Percentiles rank a stretch among this genome's conserved stretches.
Evolutionary conservation across 768 basidiomycete genomes (phyloP).

Genomic region (Termitomyces sp.): DNA sequence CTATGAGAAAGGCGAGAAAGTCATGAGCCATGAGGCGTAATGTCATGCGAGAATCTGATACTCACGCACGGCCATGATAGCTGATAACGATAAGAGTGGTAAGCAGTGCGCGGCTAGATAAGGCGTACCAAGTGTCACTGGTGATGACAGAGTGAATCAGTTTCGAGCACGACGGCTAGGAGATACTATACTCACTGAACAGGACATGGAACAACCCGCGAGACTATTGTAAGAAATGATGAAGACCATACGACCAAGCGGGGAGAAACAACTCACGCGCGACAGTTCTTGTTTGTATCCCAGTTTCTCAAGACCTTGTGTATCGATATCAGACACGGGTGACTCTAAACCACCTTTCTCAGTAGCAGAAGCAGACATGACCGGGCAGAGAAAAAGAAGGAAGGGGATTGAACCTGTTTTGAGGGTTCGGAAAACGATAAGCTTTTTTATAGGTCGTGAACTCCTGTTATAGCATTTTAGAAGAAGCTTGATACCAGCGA

Average conservation of each 20-base stretch:
- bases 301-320: conserved; percentile 44
- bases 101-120: conserved; percentile 2
- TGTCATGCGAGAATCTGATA: conserved; percentile 10
- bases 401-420: background rate
- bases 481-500: background rate
- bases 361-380: conserved; percentile 2
- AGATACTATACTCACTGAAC: conserved; percentile 42
- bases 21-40: background rate
- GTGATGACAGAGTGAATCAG: background rate
- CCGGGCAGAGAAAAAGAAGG: background rate
- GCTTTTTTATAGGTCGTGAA: conserved; percentile 1
- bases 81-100: conserved; percentile 25
- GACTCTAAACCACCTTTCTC: background rate
- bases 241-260: background rate
- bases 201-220: conserved; percentile 52
- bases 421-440: background rate
- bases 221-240: conserved; percentile 28
- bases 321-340: conserved; percentile 8
- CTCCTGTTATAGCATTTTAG: background rate
- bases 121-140: conserved; percentile 49
- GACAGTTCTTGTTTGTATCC: conserved; percentile 58
- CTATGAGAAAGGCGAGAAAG: conserved; percentile 26
- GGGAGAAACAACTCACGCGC: conserved; percentile 32
- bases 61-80: conserved; percentile 64
- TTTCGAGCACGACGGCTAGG: background rate